These are phyloP conservation scores for Xylariales sp. DNA, from an alignment of 2,329 filamentous ascomycete species.

Conservation along the genomic window DNA sequence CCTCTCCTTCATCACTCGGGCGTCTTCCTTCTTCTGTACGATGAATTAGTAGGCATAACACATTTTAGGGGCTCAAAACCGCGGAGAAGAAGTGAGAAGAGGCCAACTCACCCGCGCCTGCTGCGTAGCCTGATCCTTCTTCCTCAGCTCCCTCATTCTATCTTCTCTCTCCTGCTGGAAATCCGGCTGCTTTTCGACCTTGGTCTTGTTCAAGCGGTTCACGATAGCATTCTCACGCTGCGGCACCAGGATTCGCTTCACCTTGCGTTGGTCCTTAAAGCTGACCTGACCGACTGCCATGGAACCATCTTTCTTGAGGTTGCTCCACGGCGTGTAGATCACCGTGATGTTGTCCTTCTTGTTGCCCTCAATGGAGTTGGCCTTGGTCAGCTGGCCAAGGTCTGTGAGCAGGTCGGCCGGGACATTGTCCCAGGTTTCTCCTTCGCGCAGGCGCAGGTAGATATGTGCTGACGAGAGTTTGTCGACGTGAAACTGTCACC, in stretches of 20 bases:
- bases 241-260: conserved; percentile 75
- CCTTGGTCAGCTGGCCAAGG: conserved; percentile 96
- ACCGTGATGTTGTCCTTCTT: conserved; percentile 97
- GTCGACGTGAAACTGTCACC: conserved; percentile 90
- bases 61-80: not conserved
- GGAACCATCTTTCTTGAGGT: conserved; percentile 88
- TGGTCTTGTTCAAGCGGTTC: conserved; percentile 98
- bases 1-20: conserved; percentile 67
- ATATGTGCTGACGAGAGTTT: conserved; percentile 96
- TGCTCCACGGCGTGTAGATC: conserved; percentile 97
- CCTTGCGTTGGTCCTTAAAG: conserved; percentile 84
- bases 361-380: conserved; percentile 98
- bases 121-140: conserved; percentile 60
- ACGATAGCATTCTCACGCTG: conserved; percentile 84
- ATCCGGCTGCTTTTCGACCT: conserved; percentile 81
- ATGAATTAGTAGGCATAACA: conserved; percentile 1
- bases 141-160: conserved; percentile 64
- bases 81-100: not conserved
- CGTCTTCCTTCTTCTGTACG: conserved; percentile 70
- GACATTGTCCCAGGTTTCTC: conserved; percentile 79
- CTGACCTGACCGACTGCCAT: conserved; percentile 95
- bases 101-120: conserved; percentile 52
- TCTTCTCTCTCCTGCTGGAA: conserved; percentile 78
- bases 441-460: conserved; percentile 79
- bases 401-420: conserved; percentile 71